A percentile compares a stretch with the other conserved stretches of the same genome.
Conservation (phyloP, 2,329 filamentous ascomycete species). For the Corinectria fuckeliana region DNA sequence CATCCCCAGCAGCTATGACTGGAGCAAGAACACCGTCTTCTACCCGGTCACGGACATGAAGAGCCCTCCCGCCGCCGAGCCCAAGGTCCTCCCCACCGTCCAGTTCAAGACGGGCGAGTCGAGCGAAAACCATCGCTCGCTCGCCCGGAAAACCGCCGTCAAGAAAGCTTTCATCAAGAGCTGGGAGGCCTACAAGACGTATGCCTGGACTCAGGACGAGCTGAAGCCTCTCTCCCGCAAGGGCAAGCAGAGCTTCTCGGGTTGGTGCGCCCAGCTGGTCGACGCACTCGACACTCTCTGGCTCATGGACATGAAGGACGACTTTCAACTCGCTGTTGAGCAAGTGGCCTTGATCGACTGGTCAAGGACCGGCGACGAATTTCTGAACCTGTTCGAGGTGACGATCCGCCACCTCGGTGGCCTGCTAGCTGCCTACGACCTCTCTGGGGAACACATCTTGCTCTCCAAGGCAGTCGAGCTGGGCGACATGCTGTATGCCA, state of each 20-base stretch:
- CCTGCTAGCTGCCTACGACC: conserved; percentile 58
- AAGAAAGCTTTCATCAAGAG: conserved; percentile 50
- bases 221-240: conserved; percentile 56
- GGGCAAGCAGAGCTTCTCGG: conserved; percentile 56
- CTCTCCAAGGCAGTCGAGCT: conserved; percentile 60
- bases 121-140: conserved; percentile 47
- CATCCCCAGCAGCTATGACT: conserved; percentile 48
- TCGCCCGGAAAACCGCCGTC: conserved; percentile 46
- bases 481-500: conserved; percentile 59
- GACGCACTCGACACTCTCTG: conserved; percentile 65
- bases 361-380: conserved; percentile 50
- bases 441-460: conserved; percentile 54
- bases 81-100: conserved; percentile 50
- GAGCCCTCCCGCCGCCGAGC: conserved; percentile 44
- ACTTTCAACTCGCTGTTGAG: conserved; percentile 59
- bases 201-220: conserved; percentile 65
- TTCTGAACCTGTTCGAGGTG: conserved; percentile 68
- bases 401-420: conserved; percentile 63
- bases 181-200: conserved; percentile 59
- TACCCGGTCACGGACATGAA: conserved; percentile 42
- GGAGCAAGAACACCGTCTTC: conserved; percentile 43
- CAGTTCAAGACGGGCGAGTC: conserved; percentile 47
- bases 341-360: conserved; percentile 62
- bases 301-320: conserved; percentile 64
- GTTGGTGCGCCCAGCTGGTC: conserved; percentile 65